Base-by-base conservation (phyloP, 208 protist genomes). In the Crithidia fasciculata region DNA sequence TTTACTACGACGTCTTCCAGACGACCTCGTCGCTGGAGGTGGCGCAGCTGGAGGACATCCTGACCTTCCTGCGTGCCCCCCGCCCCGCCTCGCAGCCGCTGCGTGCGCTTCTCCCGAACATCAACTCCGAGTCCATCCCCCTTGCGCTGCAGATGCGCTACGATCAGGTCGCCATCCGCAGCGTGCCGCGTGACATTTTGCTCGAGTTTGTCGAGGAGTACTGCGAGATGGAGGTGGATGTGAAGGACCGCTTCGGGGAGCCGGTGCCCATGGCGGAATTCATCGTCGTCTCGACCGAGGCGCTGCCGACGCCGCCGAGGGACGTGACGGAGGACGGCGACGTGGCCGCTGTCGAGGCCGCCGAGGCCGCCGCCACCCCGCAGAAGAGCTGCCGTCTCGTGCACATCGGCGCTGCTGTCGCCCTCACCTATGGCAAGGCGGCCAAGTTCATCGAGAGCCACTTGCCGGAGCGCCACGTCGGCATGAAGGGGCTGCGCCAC, bases 381-480 rank as follows among this genome's bases (percentile, higher is more conserved):
- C 59, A 68, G 74, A 85, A 72, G 43, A 90, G 76, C 68, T 96
- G 91, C 76, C 67, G 67, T 10, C 65, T 79, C 37, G 63, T 96
- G 36, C 72, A 89, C 65, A 78, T 94, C 58, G 91, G 91, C 4
- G 84, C 75, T 12, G 85, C 81, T 59, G 78, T 83, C 7, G 69
- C 84, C 15, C 83, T 96, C 39, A 88, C 79, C 2, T 93, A 84
- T 64, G 75, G 72, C 16, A 94, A 94, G 64, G 87, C 87, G 36
- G 16, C 69, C 13, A 61, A 66, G 47, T 94, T 94, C 65, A 18
- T 93, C 54, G 63, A 84, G 43, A 81, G 81, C n/a, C 72, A 78
- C 37, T 61, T 88, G n/a, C 82, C 85, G 3, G 76, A 75, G 43
- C 68, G 45, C 5, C 81, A 93, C 61, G 36, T 67, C 7, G 86